Evolutionary conservation across 345 rosid genomes (phyloP), one percentile per base, ranked within the genome.

Genomic region (Eucalyptus erythrocorys): DNA sequence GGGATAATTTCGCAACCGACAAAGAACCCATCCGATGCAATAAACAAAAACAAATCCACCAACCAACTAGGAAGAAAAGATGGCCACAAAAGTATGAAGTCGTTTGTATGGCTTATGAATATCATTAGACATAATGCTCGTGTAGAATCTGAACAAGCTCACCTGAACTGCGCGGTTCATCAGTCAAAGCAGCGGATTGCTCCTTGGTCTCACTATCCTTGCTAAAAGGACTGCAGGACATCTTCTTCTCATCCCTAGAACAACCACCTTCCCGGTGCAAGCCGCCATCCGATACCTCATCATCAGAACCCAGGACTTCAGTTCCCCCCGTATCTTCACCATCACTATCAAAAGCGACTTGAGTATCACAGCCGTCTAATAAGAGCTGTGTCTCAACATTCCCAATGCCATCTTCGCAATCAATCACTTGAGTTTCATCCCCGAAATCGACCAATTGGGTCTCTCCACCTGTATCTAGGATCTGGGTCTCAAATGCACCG

Each of bases 261-360:
- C 84, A 88, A 85, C 86, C 87, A 45, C 85, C 85, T 5, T 88
- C 55, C 64, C 91, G 66, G 51, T 21, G 87, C 6, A 88, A 68
- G 79, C 93, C 94, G 64, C 86, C 93, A 89, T 91, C 96, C 61
- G 87, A 90, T 66, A 91, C 80, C 87, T 91, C 94, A 84, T 61
- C 89, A 68, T 42, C 87, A 10, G 90, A 91, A 86, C 85, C 92
- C 92, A 94, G 90, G 88, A 91, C 91, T 92, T 91, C 94, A 81
- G 96, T 96, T 89, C 85, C 89, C 50, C 89, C 90, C 0, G 92
- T 90, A 88, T 87, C 94, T 91, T 94, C 97, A 92, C 91, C 92
- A 71, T 94, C 94, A 90, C 92, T 86, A 91, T 91, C 92, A 15
- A 51, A 37, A 17, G 71, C 53, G 4, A 37, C 89, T 88, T 89